Evolutionary conservation across 139 green algal genomes (phyloP), one percentile per base, ranked within the genome.

Genomic region (Chlorella ohadii): DNA sequence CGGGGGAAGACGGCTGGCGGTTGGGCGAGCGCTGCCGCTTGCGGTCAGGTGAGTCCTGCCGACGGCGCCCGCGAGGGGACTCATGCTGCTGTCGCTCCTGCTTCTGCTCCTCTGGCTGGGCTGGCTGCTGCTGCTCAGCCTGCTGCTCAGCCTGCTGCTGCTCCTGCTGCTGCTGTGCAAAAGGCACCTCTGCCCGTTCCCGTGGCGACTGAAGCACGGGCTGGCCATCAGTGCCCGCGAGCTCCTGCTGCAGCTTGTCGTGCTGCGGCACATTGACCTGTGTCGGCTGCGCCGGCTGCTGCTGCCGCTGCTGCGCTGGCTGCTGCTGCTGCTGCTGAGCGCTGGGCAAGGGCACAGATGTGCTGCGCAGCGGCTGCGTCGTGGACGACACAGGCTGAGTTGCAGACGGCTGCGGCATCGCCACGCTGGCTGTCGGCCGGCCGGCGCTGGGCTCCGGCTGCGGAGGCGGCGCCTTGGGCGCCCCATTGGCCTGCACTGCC

Each of bases 241-340:
- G 63, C 63, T 68, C 63, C 64, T 71, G 22, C 36, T 33, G 34
- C 68, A 5, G 15, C 23, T 77, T 27, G 39, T 2, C 27, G 27
- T 34, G 25, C 41, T 59, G 27, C 12, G 9, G 36, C 68, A 3
- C n/a, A 16, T 39, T 33, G 0, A 28, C 33, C 17, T 20, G 34
- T 38, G 56, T 17, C 19, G 22, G 25, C 20, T 47, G 39, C 36
- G 27, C 27, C 4, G 12, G 39, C 39, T 23, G 39, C 70, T 33
- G 70, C 28, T 34, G 39, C 27, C 25, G 23, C 70, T 59, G 28
- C 70, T 33, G 39, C 70, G 38, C 39, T 27, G 27, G 22, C 25
- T 55, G 39, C 70, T 55, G 67, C 67, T 77, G 44, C 39, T 25
- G 70, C 39, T 36, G 70, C 70, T 75, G 23, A n/a, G n/a, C n/a